Conservation (phyloP, 345 rosid genomes). For the thale cress (Arabidopsis thaliana) region DNA sequence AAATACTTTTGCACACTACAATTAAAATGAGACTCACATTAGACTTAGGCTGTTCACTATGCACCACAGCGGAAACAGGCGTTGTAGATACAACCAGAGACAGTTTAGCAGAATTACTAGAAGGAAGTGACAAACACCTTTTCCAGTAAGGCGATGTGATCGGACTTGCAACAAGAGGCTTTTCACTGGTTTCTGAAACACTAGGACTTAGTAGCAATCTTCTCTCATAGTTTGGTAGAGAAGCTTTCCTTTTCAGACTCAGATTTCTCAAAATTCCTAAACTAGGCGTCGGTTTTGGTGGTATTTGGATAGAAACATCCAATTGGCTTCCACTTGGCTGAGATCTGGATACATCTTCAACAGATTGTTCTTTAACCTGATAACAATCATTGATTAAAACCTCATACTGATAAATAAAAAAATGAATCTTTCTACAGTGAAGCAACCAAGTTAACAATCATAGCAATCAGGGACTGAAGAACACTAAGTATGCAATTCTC, state of each 20-base stretch:
- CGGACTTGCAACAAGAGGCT: constrained; percentile 54
- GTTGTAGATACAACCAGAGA: constrained; percentile 57
- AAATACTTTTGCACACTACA: background rate
- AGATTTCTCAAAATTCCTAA: constrained; percentile 69
- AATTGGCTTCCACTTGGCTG: constrained; percentile 55
- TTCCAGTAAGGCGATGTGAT: constrained; percentile 62
- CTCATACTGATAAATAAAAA: background rate
- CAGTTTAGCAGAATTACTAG: constrained; percentile 62
- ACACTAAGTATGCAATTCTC: background rate
- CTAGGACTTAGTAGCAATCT: constrained; percentile 67
- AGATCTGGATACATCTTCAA: constrained; percentile 50
- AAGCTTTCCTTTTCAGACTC: constrained; percentile 69
- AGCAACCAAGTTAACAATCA: background rate
- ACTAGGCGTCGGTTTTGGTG: constrained; percentile 60
- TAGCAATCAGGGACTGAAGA: background rate
- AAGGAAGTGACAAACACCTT: constrained; percentile 83
- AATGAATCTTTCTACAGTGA: background rate
- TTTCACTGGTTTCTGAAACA: constrained; percentile 53
- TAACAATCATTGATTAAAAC: background rate
- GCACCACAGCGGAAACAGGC: constrained; percentile 60
- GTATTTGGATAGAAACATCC: constrained; percentile 75
- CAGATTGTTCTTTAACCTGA: constrained; percentile 47
- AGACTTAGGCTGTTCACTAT: constrained; percentile 51
- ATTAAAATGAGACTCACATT: constrained; percentile 50
- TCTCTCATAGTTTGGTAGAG: constrained; percentile 61